Evolutionary conservation across 306 rosid genomes (phyloP).

Genomic region (Dalbergia cultrata): DNA sequence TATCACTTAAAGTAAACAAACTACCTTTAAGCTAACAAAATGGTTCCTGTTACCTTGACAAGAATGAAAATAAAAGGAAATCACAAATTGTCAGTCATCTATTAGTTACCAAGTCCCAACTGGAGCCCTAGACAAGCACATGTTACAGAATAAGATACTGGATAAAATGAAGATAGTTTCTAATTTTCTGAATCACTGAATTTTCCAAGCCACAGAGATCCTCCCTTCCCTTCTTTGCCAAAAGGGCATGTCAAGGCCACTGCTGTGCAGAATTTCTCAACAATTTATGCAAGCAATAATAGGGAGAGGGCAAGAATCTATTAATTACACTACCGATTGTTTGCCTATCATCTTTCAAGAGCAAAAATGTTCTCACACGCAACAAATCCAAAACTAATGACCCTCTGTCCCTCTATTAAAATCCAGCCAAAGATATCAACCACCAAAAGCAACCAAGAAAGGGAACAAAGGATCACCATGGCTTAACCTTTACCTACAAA

Average conservation of each 20-base stretch:
- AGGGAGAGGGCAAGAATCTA: not conserved
- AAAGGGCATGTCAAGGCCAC: not conserved
- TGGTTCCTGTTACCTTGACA: not conserved
- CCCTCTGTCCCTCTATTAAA: conserved; percentile 13
- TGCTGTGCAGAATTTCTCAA: conserved; percentile 1
- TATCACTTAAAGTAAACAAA: not conserved
- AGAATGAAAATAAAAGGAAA: conserved; percentile 23
- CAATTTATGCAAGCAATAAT: conserved; percentile 9
- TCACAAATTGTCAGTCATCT: not conserved
- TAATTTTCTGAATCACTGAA: not conserved
- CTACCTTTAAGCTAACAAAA: conserved; percentile 2
- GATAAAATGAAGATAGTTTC: conserved; percentile 1
- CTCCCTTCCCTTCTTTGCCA: not conserved
- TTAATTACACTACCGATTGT: not conserved
- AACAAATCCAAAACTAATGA: not conserved
- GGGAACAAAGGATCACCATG: conserved; percentile 17
- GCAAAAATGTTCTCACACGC: not conserved
- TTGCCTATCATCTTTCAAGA: conserved; percentile 11
- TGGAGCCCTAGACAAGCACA: not conserved
- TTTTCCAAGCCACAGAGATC: not conserved
- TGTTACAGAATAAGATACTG: not conserved
- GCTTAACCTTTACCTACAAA: conserved; percentile 17
- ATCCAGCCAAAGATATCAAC: conserved; percentile 20
- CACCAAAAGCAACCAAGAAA: conserved; percentile 34
- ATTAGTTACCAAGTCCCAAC: not conserved